Evolutionary conservation across 176 grass and related monocot species (phyloP), one percentile per base, ranked within the genome.

Genomic region (bread wheat (Triticum aestivum)): DNA sequence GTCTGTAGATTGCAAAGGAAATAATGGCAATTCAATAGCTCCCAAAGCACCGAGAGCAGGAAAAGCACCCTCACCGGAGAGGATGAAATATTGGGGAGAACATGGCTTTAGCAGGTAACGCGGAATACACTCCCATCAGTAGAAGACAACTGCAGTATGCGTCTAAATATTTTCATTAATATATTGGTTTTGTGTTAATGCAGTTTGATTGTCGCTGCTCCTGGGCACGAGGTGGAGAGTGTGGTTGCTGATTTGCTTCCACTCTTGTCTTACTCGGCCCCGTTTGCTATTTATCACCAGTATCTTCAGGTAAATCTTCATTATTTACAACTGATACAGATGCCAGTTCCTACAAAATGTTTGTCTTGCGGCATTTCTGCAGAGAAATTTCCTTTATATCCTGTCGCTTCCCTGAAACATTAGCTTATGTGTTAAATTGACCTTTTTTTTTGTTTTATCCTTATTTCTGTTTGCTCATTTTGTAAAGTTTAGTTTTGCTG

Each of bases 221-320:
- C 92, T 3, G 92, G 90, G 47, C 82, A 92, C 35, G 94, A 98
- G 61, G 92, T 96, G 21, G 90, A 90, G 79, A 74, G 65, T 51
- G 84, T 98, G 47, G 88, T 91, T 82, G 77, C 90, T 75, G 92
- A 96, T 87, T 80, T 98, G 26, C 97, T 98, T 78, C 93, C 93
- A 12, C 85, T 98, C 63, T 77, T 98, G 42, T 89, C 97, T 29
- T 96, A 87, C 90, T 98, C 97, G 77, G 93, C 97, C 88, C 92
- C 97, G 14, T 98, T 98, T 89, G 92, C 80, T 71, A 91, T 96
- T 51, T 98, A 96, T 84, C 97, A 98, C 72, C 97, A 94, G 79
- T 92, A 96, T 73, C 90, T 96, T 91, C 89, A 94, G 87, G 94
- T 96, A 79, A 86, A 78, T 77, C 45, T 64, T 49, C 1, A 0